Evolutionary conservation across 176 grass and related monocot species (phyloP), one percentile per base, ranked within the genome.

Genomic region (Olyra latifolia): DNA sequence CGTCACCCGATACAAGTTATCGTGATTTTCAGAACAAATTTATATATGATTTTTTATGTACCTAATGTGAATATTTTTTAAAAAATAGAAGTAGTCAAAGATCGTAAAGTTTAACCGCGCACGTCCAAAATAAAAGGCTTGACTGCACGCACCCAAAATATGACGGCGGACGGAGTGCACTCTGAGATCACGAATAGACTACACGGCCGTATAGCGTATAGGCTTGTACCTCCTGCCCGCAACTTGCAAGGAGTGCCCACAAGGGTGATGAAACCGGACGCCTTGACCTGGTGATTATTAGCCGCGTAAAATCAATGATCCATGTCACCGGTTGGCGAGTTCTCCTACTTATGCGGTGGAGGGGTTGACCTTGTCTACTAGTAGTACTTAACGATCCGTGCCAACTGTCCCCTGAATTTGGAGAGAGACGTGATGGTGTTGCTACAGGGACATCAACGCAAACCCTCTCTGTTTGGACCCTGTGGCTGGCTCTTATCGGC

Each of bases 351-450:
- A 82, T 71, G 60, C 9, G 68, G 38, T 41, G 7, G 46, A 59
- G 50, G 74, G 16, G 58, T 62, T 83, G 66, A 79, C 80, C n/a
- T 44, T 16, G 27, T 44, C 52, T 23, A 17, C 52, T 23, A 17
- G 43, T 2, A 35, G 32, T 35, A 35, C 32, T 71, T 39, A 47
- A 83, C 9, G 19, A 42, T 56, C 12, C 7, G 7, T 55, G 38
- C 41, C 67, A 63, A 78, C 60, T 57, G 79, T 48, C 67, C 25
- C 19, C 60, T 58, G 67, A 35, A 75, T 50, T 60, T 2, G 49
- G 86, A 83, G 30, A 73, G 59, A 10, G 68, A 74, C 80, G 11
- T 40, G 39, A 47, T 74, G 20, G 10, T 54, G 60, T 70, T 69
- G 24, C 5, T 62, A 42, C 12, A 4, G 14, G 16, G 41, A 14